phyloP scores from a whole-genome alignment of 2,329 filamentous ascomycete species.

The Ceratocystis cacaofunesta region DNA sequence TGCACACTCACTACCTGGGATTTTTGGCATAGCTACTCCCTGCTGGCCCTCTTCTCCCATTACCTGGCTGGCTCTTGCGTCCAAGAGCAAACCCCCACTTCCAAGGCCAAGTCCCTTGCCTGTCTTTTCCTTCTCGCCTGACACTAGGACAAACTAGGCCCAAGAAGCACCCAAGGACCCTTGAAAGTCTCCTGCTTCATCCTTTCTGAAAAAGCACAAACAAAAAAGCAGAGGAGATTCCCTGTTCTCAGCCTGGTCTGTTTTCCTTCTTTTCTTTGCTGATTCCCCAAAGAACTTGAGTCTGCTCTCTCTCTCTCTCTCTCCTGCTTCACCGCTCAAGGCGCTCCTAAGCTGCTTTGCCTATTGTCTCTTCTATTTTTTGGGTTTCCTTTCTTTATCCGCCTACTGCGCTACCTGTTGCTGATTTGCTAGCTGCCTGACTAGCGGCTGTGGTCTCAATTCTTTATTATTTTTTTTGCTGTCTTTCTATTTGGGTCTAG shows the following conservation, averaged over 20 bases:
- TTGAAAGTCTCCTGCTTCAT: neutral
- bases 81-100: neutral
- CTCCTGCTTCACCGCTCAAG: constrained; percentile 12
- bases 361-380: constrained; percentile 5
- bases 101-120: constrained; percentile 4
- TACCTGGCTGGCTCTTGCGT: neutral
- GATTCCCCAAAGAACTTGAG: neutral
- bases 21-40: neutral
- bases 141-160: constrained; percentile 3
- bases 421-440: neutral
- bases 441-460: neutral
- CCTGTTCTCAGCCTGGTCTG: neutral
- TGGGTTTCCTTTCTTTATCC: neutral
- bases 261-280: neutral
- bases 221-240: neutral
- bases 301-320: neutral
- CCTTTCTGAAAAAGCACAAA: neutral
- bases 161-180: neutral
- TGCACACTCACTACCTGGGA: neutral
- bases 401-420: neutral
- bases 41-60: neutral
- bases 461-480: constrained; percentile 14
- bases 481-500: constrained; percentile 5
- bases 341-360: constrained; percentile 3
- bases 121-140: neutral